Base-by-base conservation (phyloP, 768 basidiomycete species). In the Leccinum broughii region DNA sequence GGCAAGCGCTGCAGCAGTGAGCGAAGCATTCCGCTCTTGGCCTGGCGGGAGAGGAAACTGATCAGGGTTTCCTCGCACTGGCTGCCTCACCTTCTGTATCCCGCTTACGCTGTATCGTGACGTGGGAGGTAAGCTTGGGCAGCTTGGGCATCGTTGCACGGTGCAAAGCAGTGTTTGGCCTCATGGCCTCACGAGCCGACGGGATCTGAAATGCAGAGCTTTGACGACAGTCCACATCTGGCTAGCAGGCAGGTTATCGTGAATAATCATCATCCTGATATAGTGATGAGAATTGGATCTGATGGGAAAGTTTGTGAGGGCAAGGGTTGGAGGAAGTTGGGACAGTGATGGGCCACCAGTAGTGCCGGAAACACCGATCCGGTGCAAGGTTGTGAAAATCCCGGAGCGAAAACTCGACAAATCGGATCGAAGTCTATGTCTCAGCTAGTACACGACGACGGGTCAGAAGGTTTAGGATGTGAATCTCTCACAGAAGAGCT, bases 341-440 rank as follows among this genome's bases (percentile, higher is more conserved):
- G 88, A 10, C 20, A 46, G 11, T 46, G 6, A 30, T 30, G 28
- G 28, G 1, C 91, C 91, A 11, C 41, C 41, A 44, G 41, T 41
- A 41, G 39, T 41, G 15, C 39, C 17, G 44, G 44, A 44, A 44
- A 90, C 89, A 62, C 83, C 88, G 90, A 70, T 92, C 86, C 46
- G 92, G 79, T 14, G 92, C 77, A n/a, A 93, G 77, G 1, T 68
- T 56, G 51, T 74, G 70, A 70, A 90, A 90, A 35, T 81, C 77
- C 7, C 77, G 77, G 1, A 87, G 64, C 7, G 30, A 77, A 59
- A 7, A 87, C 88, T 84, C 89, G 77, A 82, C 48, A 90, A 75
- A 49, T 90, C 83, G 91, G 90, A 70, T 92, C 90, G 68, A 92
- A 91, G 3, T 90, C 90, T 6, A 92, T 80, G 26, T 91, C 89